Conservation (phyloP, 805 yeast genomes). For the Tetrapisispora arboricola region DNA sequence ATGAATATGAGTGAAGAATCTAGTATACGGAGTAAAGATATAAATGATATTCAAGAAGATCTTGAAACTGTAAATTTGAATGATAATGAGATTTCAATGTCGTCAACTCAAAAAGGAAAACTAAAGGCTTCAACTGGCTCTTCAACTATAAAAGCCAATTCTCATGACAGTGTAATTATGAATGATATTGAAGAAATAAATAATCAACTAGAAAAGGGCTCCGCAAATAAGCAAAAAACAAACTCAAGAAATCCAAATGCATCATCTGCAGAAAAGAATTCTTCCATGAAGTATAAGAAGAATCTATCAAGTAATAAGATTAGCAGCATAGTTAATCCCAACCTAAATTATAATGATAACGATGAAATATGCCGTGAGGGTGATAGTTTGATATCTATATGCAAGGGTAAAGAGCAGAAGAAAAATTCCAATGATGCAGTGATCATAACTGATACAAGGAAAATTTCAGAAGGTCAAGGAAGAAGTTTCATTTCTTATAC, state of each 20-base stretch:
- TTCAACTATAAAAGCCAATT: no score
- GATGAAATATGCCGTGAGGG: background rate
- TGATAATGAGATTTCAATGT: background rate
- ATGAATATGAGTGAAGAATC: background rate
- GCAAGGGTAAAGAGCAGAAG: background rate
- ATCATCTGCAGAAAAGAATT: background rate
- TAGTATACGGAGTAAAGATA: background rate
- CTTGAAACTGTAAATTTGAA: background rate
- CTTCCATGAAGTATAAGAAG: background rate
- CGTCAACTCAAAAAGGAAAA: background rate
- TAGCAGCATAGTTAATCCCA: constrained; percentile 9
- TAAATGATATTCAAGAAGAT: background rate
- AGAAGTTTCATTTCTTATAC: constrained; percentile 55
- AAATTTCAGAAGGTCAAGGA: constrained; percentile 26
- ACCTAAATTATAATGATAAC: constrained; percentile 6
- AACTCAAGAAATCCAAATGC: no score
- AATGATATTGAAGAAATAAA: no score
- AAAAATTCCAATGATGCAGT: background rate
- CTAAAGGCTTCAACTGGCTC: no score
- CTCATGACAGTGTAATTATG: no score
- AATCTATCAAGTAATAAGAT: background rate
- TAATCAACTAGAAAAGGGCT: background rate
- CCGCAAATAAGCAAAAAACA: background rate
- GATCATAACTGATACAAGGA: constrained; percentile 22
- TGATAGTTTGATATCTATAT: background rate